Base-by-base conservation (phyloP, 1,139 yeast genomes). In the Sugiyamaella castrensis region DNA sequence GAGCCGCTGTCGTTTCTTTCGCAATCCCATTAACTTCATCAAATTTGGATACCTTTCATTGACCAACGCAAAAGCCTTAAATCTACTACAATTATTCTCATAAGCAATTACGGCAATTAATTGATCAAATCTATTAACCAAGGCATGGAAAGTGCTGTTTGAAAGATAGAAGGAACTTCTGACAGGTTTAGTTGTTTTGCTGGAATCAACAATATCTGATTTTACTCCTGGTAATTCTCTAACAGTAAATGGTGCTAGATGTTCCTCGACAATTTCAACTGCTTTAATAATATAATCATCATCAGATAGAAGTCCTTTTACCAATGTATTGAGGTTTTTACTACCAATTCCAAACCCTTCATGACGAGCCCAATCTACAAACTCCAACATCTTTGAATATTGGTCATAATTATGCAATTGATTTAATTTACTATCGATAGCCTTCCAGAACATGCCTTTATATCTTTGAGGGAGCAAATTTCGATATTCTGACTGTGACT, bases 281-380 rank as follows among this genome's bases (percentile, higher is more conserved):
- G 73, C 75, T 13, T 61, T 56, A 24, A 66, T 62, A 12, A 75
- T 57, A 1, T 71, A 67, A 4, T 53, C 41, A 8, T 56, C 53
- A 42, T 66, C 61, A 12, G 54, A 50, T 24, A 73, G 53, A 42
- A 69, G 47, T 13, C 67, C 61, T 29, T 57, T 50, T 4, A 72
- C 70, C 0, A 73, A 62, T 43, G 70, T 68, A 53, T 76, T 76
- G 62, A 73, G 55, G 31, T 70, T 69, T 3, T 59, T 53, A 46
- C 73, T 73, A 30, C 70, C 69, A 31, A 77, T 57, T 0, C 67
- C 54, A 40, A 74, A 67, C 0, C 72, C 71, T 12, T 65, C 64
- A 1, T 57, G 50, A 16, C 60, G 60, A 5, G 75, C 55, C 27
- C 62, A 63, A 2, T 65, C 53, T 12, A 72, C 43, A 36, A 65